A percentile compares a stretch with the other conserved stretches of the same genome.
phyloP scores from a whole-genome alignment of 257 asterid species.

The Petrea volubilis region DNA sequence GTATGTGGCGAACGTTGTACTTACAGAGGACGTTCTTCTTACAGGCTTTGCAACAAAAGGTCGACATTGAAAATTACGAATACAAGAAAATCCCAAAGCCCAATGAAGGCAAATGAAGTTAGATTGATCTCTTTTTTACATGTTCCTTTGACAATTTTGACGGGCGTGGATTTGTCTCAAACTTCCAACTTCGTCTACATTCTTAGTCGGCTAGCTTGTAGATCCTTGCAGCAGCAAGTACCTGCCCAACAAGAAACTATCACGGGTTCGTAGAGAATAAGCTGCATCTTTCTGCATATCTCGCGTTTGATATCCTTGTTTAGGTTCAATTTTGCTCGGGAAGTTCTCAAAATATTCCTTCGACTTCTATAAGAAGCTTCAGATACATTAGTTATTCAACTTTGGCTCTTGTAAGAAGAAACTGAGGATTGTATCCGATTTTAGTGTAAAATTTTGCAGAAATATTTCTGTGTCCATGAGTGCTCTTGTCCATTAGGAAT shows the following conservation, averaged over 20 bases:
- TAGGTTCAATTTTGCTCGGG: background rate
- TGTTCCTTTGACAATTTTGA: background rate
- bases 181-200: background rate
- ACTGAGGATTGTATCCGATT: background rate
- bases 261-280: background rate
- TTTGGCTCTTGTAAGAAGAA: constrained; percentile 13
- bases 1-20: background rate
- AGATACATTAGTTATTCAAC: background rate
- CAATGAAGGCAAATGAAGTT: constrained; percentile 45
- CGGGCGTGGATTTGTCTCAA: constrained; percentile 1
- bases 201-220: constrained; percentile 1
- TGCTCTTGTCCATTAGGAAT: no score
- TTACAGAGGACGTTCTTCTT: constrained; percentile 1
- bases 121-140: constrained; percentile 16
- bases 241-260: background rate
- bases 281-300: background rate
- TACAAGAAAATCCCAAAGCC: constrained; percentile 89
- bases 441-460: background rate
- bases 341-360: background rate
- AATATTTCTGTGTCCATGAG: no score
- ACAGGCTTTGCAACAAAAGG: constrained; percentile 79
- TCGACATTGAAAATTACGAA: constrained; percentile 77
- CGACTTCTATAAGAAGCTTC: background rate
- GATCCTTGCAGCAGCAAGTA: background rate
- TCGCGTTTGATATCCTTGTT: background rate